phyloP scores from a whole-genome alignment of 139 green algal species.

The Chlorella sp. region DNA sequence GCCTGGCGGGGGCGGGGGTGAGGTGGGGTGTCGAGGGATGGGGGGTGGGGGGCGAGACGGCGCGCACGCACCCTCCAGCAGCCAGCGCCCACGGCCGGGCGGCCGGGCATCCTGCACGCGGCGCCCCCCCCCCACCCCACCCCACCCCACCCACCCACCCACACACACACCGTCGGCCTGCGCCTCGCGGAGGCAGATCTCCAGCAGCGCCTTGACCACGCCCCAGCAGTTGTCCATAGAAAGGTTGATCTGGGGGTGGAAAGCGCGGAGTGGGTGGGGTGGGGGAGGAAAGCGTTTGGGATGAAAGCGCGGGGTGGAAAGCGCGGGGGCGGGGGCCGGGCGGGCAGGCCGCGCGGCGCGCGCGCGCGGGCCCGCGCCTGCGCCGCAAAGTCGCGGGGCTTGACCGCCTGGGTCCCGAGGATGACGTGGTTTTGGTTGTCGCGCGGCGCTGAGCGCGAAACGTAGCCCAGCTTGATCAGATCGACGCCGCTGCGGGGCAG shows the following conservation, averaged over 20 bases:
- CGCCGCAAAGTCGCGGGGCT: slow-evolving; percentile 78
- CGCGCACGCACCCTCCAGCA: background rate
- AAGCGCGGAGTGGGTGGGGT: too few relatives aligned
- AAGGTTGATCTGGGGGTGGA: slow-evolving; percentile 94
- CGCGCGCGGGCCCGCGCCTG: slow-evolving; percentile 64
- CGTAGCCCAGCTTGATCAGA: slow-evolving; percentile 95
- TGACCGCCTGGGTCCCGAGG: slow-evolving; percentile 75
- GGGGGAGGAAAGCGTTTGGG: slow-evolving; percentile 20
- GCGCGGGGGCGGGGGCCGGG: background rate
- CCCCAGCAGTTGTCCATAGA: slow-evolving; percentile 97
- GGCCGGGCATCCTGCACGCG: background rate
- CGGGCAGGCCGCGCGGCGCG: too few relatives aligned
- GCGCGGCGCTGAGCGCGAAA: slow-evolving; percentile 47
- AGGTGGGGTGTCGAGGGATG: background rate
- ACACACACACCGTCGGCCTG: slow-evolving; percentile 58
- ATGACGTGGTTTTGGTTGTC: slow-evolving; percentile 91
- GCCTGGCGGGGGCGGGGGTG: slow-evolving; percentile 18
- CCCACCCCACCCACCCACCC: background rate
- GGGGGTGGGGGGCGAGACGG: background rate
- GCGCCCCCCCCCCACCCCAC: background rate
- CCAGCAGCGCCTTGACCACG: slow-evolving; percentile 86
- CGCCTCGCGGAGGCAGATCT: slow-evolving; percentile 79
- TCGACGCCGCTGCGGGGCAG: slow-evolving; percentile 67
- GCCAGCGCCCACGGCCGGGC: background rate
- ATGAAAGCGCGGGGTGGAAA: background rate